Percentiles rank a stretch among this genome's conserved stretches.
Evolutionary conservation across 2,329 filamentous ascomycete species (phyloP).

Genomic region (Diaporthe citrichinensis): DNA sequence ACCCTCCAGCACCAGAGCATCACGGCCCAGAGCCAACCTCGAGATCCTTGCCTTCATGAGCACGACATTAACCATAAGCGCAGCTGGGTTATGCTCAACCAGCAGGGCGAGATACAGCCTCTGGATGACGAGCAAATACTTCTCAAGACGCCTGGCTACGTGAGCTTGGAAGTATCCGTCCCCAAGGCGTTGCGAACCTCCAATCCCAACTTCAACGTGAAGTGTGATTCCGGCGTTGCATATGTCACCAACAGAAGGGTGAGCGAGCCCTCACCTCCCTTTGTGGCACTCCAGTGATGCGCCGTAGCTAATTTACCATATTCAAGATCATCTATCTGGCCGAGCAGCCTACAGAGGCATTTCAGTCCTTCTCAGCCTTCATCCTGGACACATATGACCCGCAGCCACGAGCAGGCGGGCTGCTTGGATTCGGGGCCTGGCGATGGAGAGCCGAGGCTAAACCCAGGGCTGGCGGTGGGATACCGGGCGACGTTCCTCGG

Average conservation of each 20-base stretch:
- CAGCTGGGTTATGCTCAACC: slow-evolving; percentile 93
- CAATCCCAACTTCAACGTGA: slow-evolving; percentile 73
- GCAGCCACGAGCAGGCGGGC: slow-evolving; percentile 75
- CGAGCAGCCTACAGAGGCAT: slow-evolving; percentile 73
- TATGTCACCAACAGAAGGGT: slow-evolving; percentile 91
- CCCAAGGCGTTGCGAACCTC: slow-evolving; percentile 75
- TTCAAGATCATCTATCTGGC: slow-evolving; percentile 89
- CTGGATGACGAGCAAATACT: slow-evolving; percentile 87
- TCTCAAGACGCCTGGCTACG: slow-evolving; percentile 84
- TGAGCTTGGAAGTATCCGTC: slow-evolving; percentile 81
- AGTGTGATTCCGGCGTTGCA: slow-evolving; percentile 80
- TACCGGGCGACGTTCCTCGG: slow-evolving; percentile 79
- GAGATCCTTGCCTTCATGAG: slow-evolving; percentile 53
- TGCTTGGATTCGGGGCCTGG: slow-evolving; percentile 92
- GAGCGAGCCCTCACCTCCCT: slow-evolving; percentile 59
- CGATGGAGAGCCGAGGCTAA: slow-evolving; percentile 87
- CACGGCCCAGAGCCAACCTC: slow-evolving; percentile 60
- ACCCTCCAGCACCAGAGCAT: slow-evolving; percentile 45
- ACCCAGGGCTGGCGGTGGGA: slow-evolving; percentile 86
- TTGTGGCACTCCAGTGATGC: background rate
- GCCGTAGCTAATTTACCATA: background rate
- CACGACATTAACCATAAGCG: slow-evolving; percentile 68
- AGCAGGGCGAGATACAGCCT: slow-evolving; percentile 81
- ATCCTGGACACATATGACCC: slow-evolving; percentile 91
- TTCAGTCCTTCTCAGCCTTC: slow-evolving; percentile 91